These are phyloP conservation scores for Pseudogymnoascus sp. DNA, from an alignment of 2,329 filamentous ascomycete genomes.

Conservation along the genomic window DNA sequence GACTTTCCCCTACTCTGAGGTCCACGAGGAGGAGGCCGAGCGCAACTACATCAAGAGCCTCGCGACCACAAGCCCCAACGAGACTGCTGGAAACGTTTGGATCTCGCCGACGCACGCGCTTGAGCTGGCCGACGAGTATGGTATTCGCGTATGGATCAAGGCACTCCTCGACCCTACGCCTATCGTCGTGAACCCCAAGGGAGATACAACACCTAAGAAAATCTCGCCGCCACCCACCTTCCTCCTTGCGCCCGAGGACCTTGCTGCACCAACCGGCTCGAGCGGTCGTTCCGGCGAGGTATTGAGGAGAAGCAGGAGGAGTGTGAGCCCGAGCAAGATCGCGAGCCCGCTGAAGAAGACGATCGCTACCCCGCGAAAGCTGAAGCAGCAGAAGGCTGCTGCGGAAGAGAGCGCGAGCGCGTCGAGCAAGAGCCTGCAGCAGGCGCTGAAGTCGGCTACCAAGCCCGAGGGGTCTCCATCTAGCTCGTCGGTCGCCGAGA, in stretches of 20 bases:
- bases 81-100: conserved; percentile 96
- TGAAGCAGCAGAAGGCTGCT: conserved; percentile 38
- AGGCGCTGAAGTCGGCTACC: conserved; percentile 36
- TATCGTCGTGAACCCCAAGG: conserved; percentile 44
- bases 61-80: conserved; percentile 72
- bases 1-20: conserved; percentile 69
- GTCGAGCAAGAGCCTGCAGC: conserved; percentile 39
- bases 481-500: background rate
- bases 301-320: conserved; percentile 47
- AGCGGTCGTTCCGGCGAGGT: conserved; percentile 19
- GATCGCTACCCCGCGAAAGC: conserved; percentile 32
- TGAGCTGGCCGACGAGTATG: conserved; percentile 75
- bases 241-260: conserved; percentile 41
- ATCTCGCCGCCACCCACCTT: conserved; percentile 76
- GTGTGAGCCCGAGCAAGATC: conserved; percentile 42
- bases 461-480: conserved; percentile 10
- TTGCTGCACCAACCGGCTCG: conserved; percentile 28
- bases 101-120: conserved; percentile 78
- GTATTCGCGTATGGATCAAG: conserved; percentile 76
- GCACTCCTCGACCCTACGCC: conserved; percentile 86
- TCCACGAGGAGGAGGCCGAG: conserved; percentile 64
- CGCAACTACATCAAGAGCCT: conserved; percentile 79
- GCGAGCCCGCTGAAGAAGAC: conserved; percentile 37
- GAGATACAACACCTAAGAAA: conserved; percentile 50
- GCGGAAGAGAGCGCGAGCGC: conserved; percentile 39